phyloP scores from a whole-genome alignment of 106 monocot genomes.

The Platanthera zijinensis region DNA sequence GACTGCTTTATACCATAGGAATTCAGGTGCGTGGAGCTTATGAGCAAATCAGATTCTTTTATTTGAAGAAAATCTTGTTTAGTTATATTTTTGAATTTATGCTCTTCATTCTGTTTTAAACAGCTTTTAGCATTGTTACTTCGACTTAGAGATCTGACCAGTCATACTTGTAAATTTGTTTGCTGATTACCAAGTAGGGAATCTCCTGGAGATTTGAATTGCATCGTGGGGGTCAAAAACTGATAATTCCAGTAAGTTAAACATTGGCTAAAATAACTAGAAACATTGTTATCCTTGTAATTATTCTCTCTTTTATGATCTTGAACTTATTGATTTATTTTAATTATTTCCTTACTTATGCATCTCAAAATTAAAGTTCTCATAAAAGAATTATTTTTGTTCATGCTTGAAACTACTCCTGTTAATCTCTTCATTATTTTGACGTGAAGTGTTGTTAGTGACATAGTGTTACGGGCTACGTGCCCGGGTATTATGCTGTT shows the following conservation, averaged over 20 bases:
- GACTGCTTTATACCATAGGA: slow-evolving; percentile 77
- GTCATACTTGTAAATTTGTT: not conserved
- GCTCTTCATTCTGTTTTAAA: not conserved
- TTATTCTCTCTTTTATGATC: not conserved
- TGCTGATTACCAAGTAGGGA: slow-evolving; percentile 37
- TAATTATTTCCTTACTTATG: not conserved
- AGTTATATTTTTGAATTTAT: not conserved
- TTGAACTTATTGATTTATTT: slow-evolving; percentile 6
- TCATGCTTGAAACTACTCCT: not conserved
- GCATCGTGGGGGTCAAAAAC: slow-evolving; percentile 81
- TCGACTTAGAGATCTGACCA: not conserved
- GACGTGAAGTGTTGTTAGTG: not conserved
- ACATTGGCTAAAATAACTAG: not conserved
- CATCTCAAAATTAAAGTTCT: not conserved
- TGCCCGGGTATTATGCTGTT: too few relatives aligned
- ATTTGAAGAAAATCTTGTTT: slow-evolving; percentile 7
- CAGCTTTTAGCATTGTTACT: not conserved
- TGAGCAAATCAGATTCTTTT: not conserved
- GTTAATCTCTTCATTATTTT: not conserved
- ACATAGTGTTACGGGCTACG: not conserved
- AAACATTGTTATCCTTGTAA: not conserved
- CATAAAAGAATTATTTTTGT: not conserved
- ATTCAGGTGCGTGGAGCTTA: slow-evolving; percentile 55
- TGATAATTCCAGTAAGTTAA: slow-evolving; percentile 75
- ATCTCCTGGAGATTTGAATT: slow-evolving; percentile 90